A percentile compares a stretch with the other conserved stretches of the same genome.
These are phyloP conservation scores for Podosphaera fusca DNA, from an alignment of 2,329 filamentous ascomycete genomes.

Conservation along the genomic window DNA sequence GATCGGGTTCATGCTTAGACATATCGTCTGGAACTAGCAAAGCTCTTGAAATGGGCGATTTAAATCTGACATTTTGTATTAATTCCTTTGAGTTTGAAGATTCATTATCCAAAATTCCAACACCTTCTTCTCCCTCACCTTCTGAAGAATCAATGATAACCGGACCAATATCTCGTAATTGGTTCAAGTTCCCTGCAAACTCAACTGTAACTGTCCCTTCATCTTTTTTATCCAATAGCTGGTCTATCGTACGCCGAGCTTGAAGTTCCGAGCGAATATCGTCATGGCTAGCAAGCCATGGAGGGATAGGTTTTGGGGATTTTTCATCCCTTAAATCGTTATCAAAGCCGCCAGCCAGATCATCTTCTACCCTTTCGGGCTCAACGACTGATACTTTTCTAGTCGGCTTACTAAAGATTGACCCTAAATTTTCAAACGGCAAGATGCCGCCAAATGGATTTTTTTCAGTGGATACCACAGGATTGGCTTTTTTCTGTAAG, in stretches of 20 bases:
- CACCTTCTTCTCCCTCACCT: slow-evolving; percentile 16
- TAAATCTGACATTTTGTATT: background rate
- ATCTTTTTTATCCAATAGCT: slow-evolving; percentile 41
- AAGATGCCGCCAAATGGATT: slow-evolving; percentile 57
- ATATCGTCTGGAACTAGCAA: background rate
- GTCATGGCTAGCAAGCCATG: slow-evolving; percentile 43
- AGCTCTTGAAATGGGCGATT: background rate
- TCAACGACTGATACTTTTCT: slow-evolving; percentile 7
- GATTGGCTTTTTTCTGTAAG: slow-evolving; percentile 17
- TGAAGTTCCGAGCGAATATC: slow-evolving; percentile 43
- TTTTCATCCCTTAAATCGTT: slow-evolving; percentile 14
- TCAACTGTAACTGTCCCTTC: slow-evolving; percentile 23
- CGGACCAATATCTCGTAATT: slow-evolving; percentile 24
- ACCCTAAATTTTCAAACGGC: slow-evolving; percentile 69
- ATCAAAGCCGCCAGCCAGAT: slow-evolving; percentile 19
- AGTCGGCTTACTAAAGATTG: slow-evolving; percentile 25
- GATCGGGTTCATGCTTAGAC: slow-evolving; percentile 3
- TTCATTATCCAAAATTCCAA: background rate
- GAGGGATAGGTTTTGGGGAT: slow-evolving; percentile 35
- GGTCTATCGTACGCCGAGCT: slow-evolving; percentile 31
- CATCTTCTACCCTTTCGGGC: slow-evolving; percentile 7
- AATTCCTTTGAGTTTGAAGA: background rate
- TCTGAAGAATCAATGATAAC: slow-evolving; percentile 38
- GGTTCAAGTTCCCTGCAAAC: slow-evolving; percentile 28
- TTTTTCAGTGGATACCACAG: slow-evolving; percentile 27